phyloP scores from a whole-genome alignment of 2,329 filamentous ascomycete genomes.

The Trichoderma afroharzianum region DNA sequence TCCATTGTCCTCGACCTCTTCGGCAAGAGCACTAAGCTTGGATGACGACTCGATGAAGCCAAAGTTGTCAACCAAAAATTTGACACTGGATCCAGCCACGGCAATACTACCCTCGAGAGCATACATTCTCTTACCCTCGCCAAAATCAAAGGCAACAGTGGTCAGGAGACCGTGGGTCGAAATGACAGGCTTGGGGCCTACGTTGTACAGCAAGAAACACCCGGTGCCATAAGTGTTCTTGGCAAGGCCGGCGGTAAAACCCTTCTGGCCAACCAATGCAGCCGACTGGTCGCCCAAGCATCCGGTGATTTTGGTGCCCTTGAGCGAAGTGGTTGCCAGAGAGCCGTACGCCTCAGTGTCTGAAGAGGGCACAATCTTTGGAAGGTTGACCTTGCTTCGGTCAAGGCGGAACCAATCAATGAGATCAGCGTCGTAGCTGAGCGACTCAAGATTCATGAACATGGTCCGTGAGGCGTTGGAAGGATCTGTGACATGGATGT shows the following conservation, averaged over 20 bases:
- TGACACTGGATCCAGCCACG: conserved; percentile 72
- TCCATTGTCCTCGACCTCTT: conserved; percentile 61
- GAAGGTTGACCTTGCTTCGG: conserved; percentile 63
- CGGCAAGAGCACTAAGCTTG: conserved; percentile 44
- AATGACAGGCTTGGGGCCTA: conserved; percentile 74
- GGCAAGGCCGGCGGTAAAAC: conserved; percentile 69
- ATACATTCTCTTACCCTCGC: conserved; percentile 63
- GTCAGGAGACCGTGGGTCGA: conserved; percentile 73
- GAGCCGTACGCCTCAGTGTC: conserved; percentile 65
- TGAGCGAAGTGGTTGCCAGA: conserved; percentile 57
- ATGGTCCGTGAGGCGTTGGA: conserved; percentile 83
- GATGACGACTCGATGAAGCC: conserved; percentile 50
- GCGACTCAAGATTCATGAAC: conserved; percentile 78
- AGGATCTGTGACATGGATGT: conserved; percentile 71
- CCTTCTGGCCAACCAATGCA: conserved; percentile 75
- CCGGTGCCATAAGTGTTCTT: conserved; percentile 88
- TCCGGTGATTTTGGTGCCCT: conserved; percentile 68
- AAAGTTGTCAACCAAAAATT: conserved; percentile 60
- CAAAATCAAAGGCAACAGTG: conserved; percentile 76
- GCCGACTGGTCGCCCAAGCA: conserved; percentile 80
- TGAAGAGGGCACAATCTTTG: conserved; percentile 74
- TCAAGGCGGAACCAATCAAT: conserved; percentile 74
- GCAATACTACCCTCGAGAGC: conserved; percentile 75
- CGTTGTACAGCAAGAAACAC: conserved; percentile 81
- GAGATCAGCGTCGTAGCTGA: conserved; percentile 70